Evolutionary conservation across 208 protist species (phyloP).

Genomic region (Leishmania tropica): DNA sequence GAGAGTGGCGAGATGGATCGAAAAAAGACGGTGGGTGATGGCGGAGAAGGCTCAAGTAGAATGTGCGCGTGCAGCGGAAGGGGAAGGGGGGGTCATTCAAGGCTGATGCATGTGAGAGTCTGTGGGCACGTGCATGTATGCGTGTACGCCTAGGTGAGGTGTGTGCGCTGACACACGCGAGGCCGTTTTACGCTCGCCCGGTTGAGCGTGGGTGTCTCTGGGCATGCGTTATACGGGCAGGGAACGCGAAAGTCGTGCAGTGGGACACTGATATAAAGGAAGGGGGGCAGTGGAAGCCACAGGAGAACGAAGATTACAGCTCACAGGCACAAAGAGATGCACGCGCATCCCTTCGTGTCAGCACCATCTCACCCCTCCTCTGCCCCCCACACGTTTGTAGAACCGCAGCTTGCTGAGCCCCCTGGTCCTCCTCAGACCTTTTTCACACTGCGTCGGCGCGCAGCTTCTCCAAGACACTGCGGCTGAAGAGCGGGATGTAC

Average conservation of each 20-base stretch:
- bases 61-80: neutral
- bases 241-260: neutral
- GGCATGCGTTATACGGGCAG: neutral
- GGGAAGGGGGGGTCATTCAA: neutral
- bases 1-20: neutral
- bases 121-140: neutral
- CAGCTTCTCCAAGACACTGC: conserved; percentile 59
- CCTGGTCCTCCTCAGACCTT: neutral
- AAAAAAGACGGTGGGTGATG: neutral
- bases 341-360: neutral
- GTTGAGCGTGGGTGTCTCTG: neutral
- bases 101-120: neutral
- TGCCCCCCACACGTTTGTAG: neutral
- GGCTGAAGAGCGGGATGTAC: conserved; percentile 68
- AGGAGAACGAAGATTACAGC: neutral
- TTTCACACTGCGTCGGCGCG: conserved; percentile 4
- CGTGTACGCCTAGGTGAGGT: neutral
- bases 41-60: neutral
- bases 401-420: neutral
- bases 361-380: neutral
- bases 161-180: no score
- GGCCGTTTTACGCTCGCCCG: neutral
- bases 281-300: neutral
- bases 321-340: neutral
- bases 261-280: neutral